These are phyloP conservation scores for Fusarium nisikadoi DNA, from an alignment of 2,329 filamentous ascomycete genomes.

Conservation along the genomic window DNA sequence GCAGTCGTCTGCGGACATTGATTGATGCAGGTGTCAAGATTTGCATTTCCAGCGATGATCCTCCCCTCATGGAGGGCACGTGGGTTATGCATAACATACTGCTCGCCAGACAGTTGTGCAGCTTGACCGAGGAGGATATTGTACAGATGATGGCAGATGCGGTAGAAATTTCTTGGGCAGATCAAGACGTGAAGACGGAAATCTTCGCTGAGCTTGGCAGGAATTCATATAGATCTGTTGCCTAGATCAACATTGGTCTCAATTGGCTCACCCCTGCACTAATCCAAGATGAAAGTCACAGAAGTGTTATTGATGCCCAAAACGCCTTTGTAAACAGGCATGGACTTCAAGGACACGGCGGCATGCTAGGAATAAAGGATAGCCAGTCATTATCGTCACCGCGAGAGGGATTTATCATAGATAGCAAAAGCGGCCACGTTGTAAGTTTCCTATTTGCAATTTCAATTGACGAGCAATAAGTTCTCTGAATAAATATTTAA, in stretches of 20 bases:
- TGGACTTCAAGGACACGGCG: too few species aligned
- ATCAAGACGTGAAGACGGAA: not conserved
- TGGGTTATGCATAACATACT: not conserved
- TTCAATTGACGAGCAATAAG: not conserved
- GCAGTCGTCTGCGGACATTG: not conserved
- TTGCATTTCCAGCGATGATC: not conserved
- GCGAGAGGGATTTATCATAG: not conserved
- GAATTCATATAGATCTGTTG: too few species aligned
- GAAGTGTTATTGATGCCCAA: too few species aligned
- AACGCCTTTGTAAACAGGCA: too few species aligned
- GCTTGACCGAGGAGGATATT: not conserved
- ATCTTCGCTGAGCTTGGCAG: not conserved
- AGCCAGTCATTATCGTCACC: not conserved
- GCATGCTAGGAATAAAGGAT: not conserved
- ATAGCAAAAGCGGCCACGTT: not conserved
- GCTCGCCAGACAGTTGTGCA: not conserved
- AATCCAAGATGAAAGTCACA: too few species aligned
- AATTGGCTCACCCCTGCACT: too few species aligned
- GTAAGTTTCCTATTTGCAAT: too few species aligned
- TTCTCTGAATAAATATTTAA: rapidly evolving
- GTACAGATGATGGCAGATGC: not conserved
- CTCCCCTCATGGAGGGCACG: not conserved
- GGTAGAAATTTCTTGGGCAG: not conserved
- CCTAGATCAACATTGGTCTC: too few species aligned
- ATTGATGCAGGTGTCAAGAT: not conserved